Evolutionary conservation across 1,284 basidiomycete species (phyloP).

Genomic region (Vanrija humicola): DNA sequence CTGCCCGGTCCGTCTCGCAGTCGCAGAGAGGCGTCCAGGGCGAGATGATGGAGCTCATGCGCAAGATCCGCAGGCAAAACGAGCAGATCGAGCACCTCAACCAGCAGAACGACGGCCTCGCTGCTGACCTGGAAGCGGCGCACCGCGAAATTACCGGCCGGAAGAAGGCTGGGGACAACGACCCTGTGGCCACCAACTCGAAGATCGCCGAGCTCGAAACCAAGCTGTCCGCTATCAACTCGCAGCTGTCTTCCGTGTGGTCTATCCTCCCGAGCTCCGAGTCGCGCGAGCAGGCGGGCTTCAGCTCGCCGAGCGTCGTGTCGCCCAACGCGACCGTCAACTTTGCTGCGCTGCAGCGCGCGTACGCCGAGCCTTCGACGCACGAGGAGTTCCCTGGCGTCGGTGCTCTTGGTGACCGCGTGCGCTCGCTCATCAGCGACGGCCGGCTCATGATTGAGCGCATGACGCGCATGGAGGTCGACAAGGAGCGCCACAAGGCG

Average conservation of each 20-base stretch:
- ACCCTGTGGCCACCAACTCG: no score
- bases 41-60: slow-evolving; percentile 13
- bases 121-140: background rate
- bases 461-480: slow-evolving; percentile 73
- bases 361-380: slow-evolving; percentile 21
- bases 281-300: slow-evolving; percentile 61
- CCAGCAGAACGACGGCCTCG: slow-evolving; percentile 32
- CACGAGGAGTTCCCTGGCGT: slow-evolving; percentile 47
- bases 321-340: slow-evolving; percentile 46
- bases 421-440: slow-evolving; percentile 72
- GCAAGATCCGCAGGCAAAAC: slow-evolving; percentile 22
- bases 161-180: no score
- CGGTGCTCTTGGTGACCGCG: slow-evolving; percentile 67
- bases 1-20: slow-evolving; percentile 32
- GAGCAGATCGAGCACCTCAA: slow-evolving; percentile 40
- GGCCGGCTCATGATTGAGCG: slow-evolving; percentile 77
- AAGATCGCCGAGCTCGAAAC: slow-evolving; percentile 19
- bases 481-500: slow-evolving; percentile 79
- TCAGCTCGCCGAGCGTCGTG: slow-evolving; percentile 57
- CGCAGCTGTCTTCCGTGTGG: slow-evolving; percentile 71
- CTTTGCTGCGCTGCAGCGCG: slow-evolving; percentile 44
- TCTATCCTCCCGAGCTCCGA: slow-evolving; percentile 70
- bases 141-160: no score
- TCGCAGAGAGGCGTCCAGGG: slow-evolving; percentile 2
- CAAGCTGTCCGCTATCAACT: slow-evolving; percentile 60